phyloP scores from a whole-genome alignment of 2,329 filamentous ascomycete genomes.

The Sporothrix variecibatus region DNA sequence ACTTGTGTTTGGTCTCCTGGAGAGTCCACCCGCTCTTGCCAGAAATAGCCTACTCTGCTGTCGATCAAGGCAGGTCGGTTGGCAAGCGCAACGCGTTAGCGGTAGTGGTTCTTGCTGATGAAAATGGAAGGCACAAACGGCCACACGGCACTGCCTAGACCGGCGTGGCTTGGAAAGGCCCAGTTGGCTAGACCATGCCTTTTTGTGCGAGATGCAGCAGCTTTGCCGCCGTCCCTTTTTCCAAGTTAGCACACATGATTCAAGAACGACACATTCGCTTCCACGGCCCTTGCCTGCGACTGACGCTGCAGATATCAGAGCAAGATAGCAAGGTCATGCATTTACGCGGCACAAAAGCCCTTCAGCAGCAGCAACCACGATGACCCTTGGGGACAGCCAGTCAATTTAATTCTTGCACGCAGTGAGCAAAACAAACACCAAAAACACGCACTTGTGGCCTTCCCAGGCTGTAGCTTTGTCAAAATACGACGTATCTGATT shows the following conservation, averaged over 20 bases:
- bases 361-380: neutral
- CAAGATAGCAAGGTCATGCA: neutral
- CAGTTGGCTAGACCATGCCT: neutral
- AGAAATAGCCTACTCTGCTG: neutral
- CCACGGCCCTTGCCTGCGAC: neutral
- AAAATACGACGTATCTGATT: neutral
- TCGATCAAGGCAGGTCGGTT: neutral
- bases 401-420: neutral
- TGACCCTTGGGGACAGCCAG: neutral
- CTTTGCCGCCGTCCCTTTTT: neutral
- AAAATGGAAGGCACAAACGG: slow-evolving; percentile 6
- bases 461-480: neutral
- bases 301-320: neutral
- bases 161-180: neutral
- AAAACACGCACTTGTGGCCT: neutral
- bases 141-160: neutral
- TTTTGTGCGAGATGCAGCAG: neutral
- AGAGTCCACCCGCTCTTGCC: neutral
- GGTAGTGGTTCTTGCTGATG: neutral
- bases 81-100: neutral
- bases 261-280: neutral
- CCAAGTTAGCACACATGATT: neutral
- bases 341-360: neutral
- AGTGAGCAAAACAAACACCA: neutral
- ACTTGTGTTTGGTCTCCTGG: neutral